phyloP scores from a whole-genome alignment of 768 basidiomycete genomes.

The Tylopilus cervinicoccineus region DNA sequence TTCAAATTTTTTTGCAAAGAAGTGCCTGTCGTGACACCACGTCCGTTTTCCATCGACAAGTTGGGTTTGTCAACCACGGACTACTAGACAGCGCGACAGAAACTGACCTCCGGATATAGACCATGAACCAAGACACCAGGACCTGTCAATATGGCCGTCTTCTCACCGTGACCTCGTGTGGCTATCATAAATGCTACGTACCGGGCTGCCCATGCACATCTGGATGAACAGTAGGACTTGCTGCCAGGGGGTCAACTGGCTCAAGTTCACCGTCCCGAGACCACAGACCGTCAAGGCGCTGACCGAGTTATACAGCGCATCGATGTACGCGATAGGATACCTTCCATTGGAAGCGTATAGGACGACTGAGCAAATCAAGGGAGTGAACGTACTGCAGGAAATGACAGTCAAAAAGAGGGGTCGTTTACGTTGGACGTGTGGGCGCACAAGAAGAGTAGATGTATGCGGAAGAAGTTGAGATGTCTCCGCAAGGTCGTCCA shows the following conservation, averaged over 20 bases:
- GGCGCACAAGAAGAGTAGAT: constrained; percentile 59
- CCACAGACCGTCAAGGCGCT: constrained; percentile 79
- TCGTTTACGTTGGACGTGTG: constrained; percentile 1
- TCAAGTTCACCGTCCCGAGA: constrained; percentile 66
- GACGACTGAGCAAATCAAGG: constrained; percentile 73
- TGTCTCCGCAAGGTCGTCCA: constrained; percentile 35
- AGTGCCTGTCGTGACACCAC: constrained; percentile 43
- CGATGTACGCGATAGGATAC: constrained; percentile 68
- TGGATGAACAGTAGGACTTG: constrained; percentile 68
- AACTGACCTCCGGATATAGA: constrained; percentile 64
- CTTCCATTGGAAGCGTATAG: constrained; percentile 81
- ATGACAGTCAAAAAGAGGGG: constrained; percentile 2
- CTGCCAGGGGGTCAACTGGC: constrained; percentile 64
- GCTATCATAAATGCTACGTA: constrained; percentile 34
- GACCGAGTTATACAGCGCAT: constrained; percentile 73
- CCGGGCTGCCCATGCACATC: constrained; percentile 75
- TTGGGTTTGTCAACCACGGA: no score
- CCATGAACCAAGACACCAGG: constrained; percentile 78
- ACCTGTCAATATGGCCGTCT: constrained; percentile 41
- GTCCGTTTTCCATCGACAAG: no score
- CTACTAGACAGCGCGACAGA: not conserved
- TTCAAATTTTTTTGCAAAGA: constrained; percentile 67
- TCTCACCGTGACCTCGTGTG: no score
- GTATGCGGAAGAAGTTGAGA: constrained; percentile 67
- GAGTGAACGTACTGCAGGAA: constrained; percentile 60